A percentile compares a stretch with the other conserved stretches of the same genome.
phyloP scores from a whole-genome alignment of 2,329 filamentous ascomycete species.

The Verticillium albo-atrum region DNA sequence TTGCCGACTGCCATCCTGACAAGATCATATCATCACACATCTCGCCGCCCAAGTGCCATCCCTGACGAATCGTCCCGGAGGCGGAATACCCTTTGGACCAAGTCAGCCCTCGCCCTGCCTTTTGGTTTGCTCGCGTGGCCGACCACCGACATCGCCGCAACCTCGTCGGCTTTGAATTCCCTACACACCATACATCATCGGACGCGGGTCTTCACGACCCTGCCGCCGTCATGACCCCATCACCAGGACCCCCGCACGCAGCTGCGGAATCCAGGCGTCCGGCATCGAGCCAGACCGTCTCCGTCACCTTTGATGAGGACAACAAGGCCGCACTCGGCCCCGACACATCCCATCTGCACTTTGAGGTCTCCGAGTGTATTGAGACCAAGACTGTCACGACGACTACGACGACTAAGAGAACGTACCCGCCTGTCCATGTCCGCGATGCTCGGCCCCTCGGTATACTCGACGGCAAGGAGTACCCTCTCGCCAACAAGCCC shows the following conservation, averaged over 20 bases:
- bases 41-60: neutral
- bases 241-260: slow-evolving; percentile 20
- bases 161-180: neutral
- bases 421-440: slow-evolving; percentile 79
- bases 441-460: slow-evolving; percentile 66
- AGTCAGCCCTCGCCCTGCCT: neutral
- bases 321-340: slow-evolving; percentile 25
- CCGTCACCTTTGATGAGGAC: slow-evolving; percentile 41
- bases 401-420: slow-evolving; percentile 82
- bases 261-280: slow-evolving; percentile 19
- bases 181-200: neutral
- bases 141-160: neutral
- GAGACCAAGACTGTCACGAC: slow-evolving; percentile 77
- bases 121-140: neutral
- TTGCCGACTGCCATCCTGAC: neutral
- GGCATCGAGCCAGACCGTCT: slow-evolving; percentile 37
- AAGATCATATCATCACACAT: neutral
- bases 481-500: slow-evolving; percentile 77
- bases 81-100: neutral
- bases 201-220: neutral
- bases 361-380: slow-evolving; percentile 60
- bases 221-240: slow-evolving; percentile 29
- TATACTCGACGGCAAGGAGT: slow-evolving; percentile 80
- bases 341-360: slow-evolving; percentile 36
- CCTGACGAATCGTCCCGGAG: neutral